Evolutionary conservation across 257 asterid genomes (phyloP).

Genomic region (Lithospermum erythrorhizon): DNA sequence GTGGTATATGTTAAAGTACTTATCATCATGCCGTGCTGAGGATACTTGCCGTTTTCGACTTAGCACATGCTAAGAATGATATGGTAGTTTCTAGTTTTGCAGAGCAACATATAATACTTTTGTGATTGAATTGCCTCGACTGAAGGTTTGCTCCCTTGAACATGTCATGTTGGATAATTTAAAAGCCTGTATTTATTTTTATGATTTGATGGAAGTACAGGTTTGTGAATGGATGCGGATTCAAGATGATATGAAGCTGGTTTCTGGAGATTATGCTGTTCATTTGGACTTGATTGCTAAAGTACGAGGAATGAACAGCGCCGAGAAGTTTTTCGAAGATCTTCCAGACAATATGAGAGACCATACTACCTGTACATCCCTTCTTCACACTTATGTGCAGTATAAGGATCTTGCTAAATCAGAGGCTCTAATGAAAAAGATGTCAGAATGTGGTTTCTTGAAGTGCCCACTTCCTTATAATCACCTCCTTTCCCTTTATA

Average conservation of each 20-base stretch:
- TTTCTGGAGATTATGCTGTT: slow-evolving; percentile 84
- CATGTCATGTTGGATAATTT: not conserved
- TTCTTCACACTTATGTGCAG: slow-evolving; percentile 80
- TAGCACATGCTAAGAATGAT: not conserved
- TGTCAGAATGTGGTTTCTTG: slow-evolving; percentile 71
- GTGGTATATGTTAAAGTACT: not conserved
- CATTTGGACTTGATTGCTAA: slow-evolving; percentile 86
- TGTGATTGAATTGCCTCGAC: not conserved
- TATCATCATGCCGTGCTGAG: not conserved
- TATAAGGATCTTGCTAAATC: slow-evolving; percentile 50
- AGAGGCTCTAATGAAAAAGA: slow-evolving; percentile 67
- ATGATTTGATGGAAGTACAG: slow-evolving; percentile 20
- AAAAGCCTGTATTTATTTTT: slow-evolving; percentile 4
- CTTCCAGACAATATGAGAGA: slow-evolving; percentile 71
- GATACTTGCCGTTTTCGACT: not conserved
- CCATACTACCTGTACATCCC: slow-evolving; percentile 64
- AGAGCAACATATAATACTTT: not conserved
- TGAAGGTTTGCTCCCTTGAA: not conserved
- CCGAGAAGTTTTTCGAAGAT: slow-evolving; percentile 78
- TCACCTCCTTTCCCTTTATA: slow-evolving; percentile 70
- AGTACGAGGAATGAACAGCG: slow-evolving; percentile 71
- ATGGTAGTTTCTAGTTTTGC: not conserved
- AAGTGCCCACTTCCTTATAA: slow-evolving; percentile 71
- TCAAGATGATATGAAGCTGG: slow-evolving; percentile 68
- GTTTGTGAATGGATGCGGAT: slow-evolving; percentile 87